These are phyloP conservation scores for Metrosideros polymorpha DNA, from an alignment of 441 rosid species.

Conservation along the genomic window DNA sequence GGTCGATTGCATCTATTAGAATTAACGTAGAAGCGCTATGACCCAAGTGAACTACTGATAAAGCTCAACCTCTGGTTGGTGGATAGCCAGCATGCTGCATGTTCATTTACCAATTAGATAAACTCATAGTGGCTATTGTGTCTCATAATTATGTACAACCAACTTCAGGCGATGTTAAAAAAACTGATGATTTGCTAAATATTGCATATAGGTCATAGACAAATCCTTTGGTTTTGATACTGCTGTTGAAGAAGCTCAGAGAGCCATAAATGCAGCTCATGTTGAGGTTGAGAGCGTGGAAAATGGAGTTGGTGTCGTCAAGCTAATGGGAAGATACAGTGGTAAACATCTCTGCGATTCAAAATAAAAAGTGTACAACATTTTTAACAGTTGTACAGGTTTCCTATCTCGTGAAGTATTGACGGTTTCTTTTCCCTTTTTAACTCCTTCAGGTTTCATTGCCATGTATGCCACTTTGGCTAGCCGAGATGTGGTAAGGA, in stretches of 20 bases:
- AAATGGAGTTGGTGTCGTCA: constrained; percentile 67
- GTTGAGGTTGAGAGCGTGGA: constrained; percentile 74
- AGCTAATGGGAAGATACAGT: constrained; percentile 77
- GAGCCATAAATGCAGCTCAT: constrained; percentile 79
- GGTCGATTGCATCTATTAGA: neutral
- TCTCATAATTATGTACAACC: neutral
- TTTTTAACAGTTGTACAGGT: neutral
- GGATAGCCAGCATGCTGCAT: neutral
- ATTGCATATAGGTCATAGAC: constrained; percentile 42
- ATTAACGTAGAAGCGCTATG: neutral
- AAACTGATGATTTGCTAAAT: neutral
- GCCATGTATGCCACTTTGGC: constrained; percentile 70
- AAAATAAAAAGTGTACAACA: neutral
- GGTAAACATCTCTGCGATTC: constrained; percentile 22
- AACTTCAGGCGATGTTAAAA: neutral
- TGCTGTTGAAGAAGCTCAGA: constrained; percentile 71
- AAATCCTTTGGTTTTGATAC: constrained; percentile 74
- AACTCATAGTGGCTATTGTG: neutral
- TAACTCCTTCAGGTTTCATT: constrained; percentile 43
- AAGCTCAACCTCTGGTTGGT: neutral
- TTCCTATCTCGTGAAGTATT: neutral
- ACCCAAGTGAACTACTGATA: neutral
- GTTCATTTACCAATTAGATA: neutral
- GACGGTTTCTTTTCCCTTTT: neutral
- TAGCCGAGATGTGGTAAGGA: constrained; percentile 74